phyloP scores from a whole-genome alignment of 768 basidiomycete genomes.

The Boletus reticulatus region DNA sequence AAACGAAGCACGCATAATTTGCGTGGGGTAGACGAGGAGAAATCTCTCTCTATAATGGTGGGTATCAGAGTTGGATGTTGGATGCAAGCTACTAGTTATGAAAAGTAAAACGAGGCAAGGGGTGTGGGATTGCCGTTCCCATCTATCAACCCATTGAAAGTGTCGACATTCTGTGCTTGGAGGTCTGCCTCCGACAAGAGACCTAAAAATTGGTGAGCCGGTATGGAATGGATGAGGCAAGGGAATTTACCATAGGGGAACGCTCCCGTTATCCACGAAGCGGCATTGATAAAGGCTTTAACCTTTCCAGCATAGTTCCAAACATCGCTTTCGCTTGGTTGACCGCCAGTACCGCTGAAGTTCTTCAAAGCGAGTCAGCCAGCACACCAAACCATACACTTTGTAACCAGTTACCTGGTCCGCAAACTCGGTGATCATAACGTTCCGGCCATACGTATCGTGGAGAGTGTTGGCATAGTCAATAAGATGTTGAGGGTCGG shows the following conservation, averaged over 20 bases:
- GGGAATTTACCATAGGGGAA: slow-evolving; percentile 60
- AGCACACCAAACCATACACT: background rate
- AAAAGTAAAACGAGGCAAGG: slow-evolving; percentile 46
- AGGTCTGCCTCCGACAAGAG: too few species aligned
- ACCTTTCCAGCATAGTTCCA: slow-evolving; percentile 44
- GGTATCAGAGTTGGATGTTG: slow-evolving; percentile 17
- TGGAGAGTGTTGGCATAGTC: slow-evolving; percentile 50
- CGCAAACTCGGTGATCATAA: slow-evolving; percentile 72
- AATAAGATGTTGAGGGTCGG: slow-evolving; percentile 43
- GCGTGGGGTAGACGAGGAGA: background rate
- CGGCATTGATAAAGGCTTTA: slow-evolving; percentile 43
- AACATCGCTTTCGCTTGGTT: slow-evolving; percentile 38
- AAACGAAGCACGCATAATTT: slow-evolving; percentile 1
- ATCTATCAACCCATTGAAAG: slow-evolving; percentile 43
- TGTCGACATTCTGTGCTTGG: slow-evolving; percentile 39
- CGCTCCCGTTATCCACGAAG: slow-evolving; percentile 34
- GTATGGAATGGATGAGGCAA: background rate
- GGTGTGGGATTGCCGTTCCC: slow-evolving; percentile 42
- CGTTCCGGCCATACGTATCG: slow-evolving; percentile 34
- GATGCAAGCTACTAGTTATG: background rate
- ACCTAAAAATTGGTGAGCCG: slow-evolving; percentile 36
- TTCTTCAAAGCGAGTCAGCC: slow-evolving; percentile 37
- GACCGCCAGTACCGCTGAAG: slow-evolving; percentile 43
- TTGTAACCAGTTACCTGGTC: slow-evolving; percentile 46
- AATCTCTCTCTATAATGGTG: slow-evolving; percentile 13